Conservation (phyloP, 176 grass and related monocot species). For the Bolboschoenus planiculmis region DNA sequence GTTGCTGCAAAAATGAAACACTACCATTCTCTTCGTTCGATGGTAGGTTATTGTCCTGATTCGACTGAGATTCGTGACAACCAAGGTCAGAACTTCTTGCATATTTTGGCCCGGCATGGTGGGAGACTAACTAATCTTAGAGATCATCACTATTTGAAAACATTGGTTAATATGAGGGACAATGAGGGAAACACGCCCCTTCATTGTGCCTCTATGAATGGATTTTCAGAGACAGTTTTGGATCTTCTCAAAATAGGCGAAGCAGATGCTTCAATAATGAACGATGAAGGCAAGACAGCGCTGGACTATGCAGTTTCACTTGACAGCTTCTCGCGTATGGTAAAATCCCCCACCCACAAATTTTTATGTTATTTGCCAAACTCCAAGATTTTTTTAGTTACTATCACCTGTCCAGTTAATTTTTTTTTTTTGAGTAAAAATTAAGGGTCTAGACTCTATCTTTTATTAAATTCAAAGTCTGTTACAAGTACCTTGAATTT, state of each 20-base stretch:
- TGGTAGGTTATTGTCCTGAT: constrained; percentile 20
- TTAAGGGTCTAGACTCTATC: no score
- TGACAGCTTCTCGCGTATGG: neutral
- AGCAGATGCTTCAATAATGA: constrained; percentile 24
- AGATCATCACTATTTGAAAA: neutral
- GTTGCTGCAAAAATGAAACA: constrained; percentile 30
- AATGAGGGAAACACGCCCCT: constrained; percentile 34
- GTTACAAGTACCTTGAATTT: no score
- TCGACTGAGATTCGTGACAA: constrained; percentile 28
- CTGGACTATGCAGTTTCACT: constrained; percentile 11
- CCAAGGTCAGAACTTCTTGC: constrained; percentile 31
- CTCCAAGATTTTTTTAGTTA: no score
- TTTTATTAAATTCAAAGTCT: no score
- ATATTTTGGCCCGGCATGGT: constrained; percentile 11
- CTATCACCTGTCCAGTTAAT: no score
- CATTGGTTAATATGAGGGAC: constrained; percentile 31
- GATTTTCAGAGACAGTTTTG: neutral
- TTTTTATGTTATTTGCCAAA: no score
- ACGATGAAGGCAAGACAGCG: constrained; percentile 32
- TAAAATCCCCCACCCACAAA: no score
- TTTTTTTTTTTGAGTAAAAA: no score
- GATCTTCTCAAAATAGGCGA: neutral
- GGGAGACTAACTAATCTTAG: neutral
- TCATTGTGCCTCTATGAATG: constrained; percentile 27
- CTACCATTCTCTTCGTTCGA: neutral